phyloP scores from a whole-genome alignment of 441 rosid genomes.

The Pelargonium fulgidum region DNA sequence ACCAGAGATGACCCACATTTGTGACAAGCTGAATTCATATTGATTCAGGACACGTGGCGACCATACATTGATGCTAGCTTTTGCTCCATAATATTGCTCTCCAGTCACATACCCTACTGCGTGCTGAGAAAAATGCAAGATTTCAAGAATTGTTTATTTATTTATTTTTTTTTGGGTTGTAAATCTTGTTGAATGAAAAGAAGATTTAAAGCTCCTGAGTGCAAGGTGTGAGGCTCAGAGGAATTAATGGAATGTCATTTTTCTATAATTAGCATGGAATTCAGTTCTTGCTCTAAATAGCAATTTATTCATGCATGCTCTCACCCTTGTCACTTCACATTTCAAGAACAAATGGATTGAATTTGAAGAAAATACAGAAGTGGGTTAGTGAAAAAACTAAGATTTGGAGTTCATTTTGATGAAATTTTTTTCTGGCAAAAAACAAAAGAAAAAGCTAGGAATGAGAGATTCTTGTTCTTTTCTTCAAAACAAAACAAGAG shows the following conservation, averaged over 20 bases:
- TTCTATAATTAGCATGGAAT: not conserved
- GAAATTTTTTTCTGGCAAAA: no score
- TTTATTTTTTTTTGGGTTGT: not conserved
- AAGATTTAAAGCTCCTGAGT: not conserved
- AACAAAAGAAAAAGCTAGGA: no score
- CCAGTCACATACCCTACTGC: conserved; percentile 95
- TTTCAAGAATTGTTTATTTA: not conserved
- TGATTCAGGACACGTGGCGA: conserved; percentile 66
- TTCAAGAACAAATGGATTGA: not conserved
- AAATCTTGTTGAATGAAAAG: not conserved
- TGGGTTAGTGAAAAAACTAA: no score
- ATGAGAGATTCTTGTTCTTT: not conserved
- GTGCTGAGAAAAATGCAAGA: conserved; percentile 41
- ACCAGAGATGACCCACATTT: conserved; percentile 94
- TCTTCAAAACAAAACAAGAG: not conserved
- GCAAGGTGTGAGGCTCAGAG: no score
- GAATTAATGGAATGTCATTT: no score
- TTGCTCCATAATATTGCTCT: conserved; percentile 85
- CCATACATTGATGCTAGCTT: conserved; percentile 95
- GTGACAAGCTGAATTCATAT: conserved; percentile 89
- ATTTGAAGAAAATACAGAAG: not conserved
- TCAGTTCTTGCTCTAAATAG: not conserved
- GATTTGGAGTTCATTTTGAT: no score
- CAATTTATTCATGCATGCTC: not conserved
- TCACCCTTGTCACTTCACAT: no score